Conservation (phyloP, 331 rosid genomes). For the Malus hybrid region DNA sequence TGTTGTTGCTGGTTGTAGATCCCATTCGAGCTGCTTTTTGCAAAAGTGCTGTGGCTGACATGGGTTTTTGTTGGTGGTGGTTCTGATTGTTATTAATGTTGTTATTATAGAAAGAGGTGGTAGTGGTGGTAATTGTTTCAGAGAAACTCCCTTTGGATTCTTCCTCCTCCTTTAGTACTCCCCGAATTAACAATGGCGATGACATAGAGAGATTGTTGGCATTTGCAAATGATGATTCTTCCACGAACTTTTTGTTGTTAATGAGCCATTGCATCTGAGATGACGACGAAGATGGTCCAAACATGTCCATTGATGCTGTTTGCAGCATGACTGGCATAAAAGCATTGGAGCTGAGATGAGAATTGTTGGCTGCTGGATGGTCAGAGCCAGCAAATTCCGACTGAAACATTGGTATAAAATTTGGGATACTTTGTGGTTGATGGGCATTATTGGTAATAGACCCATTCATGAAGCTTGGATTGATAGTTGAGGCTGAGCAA, state of each 20-base stretch:
- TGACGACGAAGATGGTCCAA: slow-evolving; percentile 23
- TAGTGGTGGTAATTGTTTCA: slow-evolving; percentile 9
- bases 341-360: slow-evolving; percentile 16
- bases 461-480: slow-evolving; percentile 29
- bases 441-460: not conserved
- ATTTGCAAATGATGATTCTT: not conserved
- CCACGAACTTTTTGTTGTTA: slow-evolving; percentile 28
- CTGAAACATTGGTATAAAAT: slow-evolving; percentile 30
- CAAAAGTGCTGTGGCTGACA: slow-evolving; percentile 50
- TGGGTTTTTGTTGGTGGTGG: slow-evolving; percentile 5
- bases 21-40: slow-evolving; percentile 65
- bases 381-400: slow-evolving; percentile 29
- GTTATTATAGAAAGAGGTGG: slow-evolving; percentile 26
- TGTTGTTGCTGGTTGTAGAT: slow-evolving; percentile 28
- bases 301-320: slow-evolving; percentile 27
- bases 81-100: slow-evolving; percentile 4
- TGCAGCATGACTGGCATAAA: slow-evolving; percentile 22
- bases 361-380: slow-evolving; percentile 22
- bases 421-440: slow-evolving; percentile 26
- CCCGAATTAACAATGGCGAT: slow-evolving; percentile 22
- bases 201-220: slow-evolving; percentile 14
- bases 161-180: slow-evolving; percentile 39
- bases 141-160: slow-evolving; percentile 46
- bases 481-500: slow-evolving; percentile 21
- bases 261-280: slow-evolving; percentile 38